Conservation (phyloP, 2,329 filamentous ascomycete genomes). For the Microdochium bolleyi region DNA sequence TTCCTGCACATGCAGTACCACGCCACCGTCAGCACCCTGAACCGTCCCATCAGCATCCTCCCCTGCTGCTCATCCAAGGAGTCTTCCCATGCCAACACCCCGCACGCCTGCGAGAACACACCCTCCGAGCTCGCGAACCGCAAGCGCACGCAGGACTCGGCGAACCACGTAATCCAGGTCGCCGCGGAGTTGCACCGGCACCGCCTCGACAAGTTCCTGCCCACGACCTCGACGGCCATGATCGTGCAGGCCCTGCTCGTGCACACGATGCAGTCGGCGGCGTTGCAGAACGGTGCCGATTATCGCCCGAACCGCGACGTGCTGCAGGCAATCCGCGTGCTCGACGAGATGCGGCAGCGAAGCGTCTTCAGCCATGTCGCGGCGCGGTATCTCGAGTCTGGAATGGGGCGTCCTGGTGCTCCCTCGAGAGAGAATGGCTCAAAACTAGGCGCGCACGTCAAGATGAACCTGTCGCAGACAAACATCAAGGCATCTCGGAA, state of each 20-base stretch:
- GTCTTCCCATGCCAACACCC: background rate
- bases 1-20: background rate
- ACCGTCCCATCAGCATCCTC: background rate
- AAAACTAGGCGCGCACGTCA: too few relatives aligned
- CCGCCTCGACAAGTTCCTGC: background rate
- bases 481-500: too few relatives aligned
- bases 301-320: background rate
- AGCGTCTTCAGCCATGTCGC: background rate
- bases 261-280: background rate
- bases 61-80: background rate
- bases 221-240: background rate
- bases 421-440: too few relatives aligned
- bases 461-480: too few relatives aligned
- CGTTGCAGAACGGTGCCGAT: background rate
- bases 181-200: background rate
- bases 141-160: background rate
- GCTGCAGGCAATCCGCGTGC: background rate
- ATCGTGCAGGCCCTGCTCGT: background rate
- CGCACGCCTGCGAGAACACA: background rate
- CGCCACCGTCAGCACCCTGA: background rate
- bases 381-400: background rate
- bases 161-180: background rate
- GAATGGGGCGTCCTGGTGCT: background rate
- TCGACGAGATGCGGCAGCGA: background rate
- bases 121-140: background rate